These are phyloP conservation scores for Lophiotrema nucula DNA, from an alignment of 495 filamentous ascomycete species.

Conservation along the genomic window DNA sequence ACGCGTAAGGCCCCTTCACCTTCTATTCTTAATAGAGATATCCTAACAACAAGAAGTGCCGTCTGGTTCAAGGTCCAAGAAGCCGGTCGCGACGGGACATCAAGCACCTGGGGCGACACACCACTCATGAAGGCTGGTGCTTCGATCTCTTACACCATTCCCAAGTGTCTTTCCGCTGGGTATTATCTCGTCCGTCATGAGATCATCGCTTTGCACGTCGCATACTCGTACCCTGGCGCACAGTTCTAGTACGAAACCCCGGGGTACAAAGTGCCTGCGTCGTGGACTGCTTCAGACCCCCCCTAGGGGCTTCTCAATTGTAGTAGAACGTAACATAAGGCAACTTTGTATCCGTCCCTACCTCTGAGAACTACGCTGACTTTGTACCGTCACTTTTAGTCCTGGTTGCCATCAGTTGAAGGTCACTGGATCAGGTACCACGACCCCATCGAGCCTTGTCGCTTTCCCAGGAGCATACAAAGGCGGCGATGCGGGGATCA, in stretches of 20 bases:
- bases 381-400: no score
- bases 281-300: no score
- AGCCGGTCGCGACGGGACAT: constrained; percentile 23
- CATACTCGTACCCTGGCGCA: no score
- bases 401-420: constrained; percentile 31
- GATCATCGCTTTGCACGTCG: no score
- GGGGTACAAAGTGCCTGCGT: no score
- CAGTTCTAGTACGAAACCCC: no score
- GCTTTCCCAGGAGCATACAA: constrained; percentile 30
- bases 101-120: constrained; percentile 41
- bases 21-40: neutral
- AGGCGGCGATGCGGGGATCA: constrained; percentile 20
- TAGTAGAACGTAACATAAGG: no score
- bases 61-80: constrained; percentile 46
- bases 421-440: constrained; percentile 21
- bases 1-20: constrained; percentile 27
- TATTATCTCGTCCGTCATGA: constrained; percentile 34
- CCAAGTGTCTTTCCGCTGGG: constrained; percentile 18
- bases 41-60: constrained; percentile 22
- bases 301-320: no score
- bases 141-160: constrained; percentile 20
- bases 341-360: no score
- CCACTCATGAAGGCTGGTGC: constrained; percentile 34
- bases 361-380: no score
- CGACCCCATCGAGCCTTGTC: constrained; percentile 15